Evolutionary conservation across 2,329 filamentous ascomycete genomes (phyloP).

Genomic region (Thielaviopsis cerberus): DNA sequence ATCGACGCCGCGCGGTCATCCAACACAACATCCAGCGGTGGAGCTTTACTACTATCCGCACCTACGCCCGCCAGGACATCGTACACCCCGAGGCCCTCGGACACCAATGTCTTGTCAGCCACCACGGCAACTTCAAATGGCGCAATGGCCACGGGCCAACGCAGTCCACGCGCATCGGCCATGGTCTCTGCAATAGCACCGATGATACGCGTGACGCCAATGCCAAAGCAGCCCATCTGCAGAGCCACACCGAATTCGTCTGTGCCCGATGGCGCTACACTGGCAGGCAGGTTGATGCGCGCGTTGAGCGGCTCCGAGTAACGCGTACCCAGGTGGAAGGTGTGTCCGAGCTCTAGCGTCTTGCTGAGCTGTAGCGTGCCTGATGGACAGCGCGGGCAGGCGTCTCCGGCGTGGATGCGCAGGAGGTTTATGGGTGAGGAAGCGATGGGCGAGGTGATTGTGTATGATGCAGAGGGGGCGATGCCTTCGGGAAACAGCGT

Average conservation of each 20-base stretch:
- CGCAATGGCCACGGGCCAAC: slow-evolving; percentile 75
- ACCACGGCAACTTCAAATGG: slow-evolving; percentile 65
- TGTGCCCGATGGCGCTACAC: slow-evolving; percentile 4
- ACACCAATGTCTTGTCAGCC: slow-evolving; percentile 25
- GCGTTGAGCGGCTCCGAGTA: slow-evolving; percentile 64
- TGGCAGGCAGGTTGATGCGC: slow-evolving; percentile 27
- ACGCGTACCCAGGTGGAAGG: slow-evolving; percentile 78
- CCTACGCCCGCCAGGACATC: slow-evolving; percentile 30
- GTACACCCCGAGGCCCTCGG: slow-evolving; percentile 40
- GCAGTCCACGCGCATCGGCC: slow-evolving; percentile 53
- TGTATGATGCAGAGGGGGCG: not conserved
- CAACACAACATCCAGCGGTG: slow-evolving; percentile 43
- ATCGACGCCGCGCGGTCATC: slow-evolving; percentile 55
- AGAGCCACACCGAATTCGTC: slow-evolving; percentile 30
- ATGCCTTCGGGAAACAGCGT: not conserved
- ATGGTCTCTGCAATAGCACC: slow-evolving; percentile 66
- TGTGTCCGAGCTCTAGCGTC: slow-evolving; percentile 83
- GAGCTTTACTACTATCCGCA: no score
- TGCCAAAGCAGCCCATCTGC: slow-evolving; percentile 93
- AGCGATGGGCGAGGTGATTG: not conserved
- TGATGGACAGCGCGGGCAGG: slow-evolving; percentile 49
- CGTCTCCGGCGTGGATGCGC: slow-evolving; percentile 46
- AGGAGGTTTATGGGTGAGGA: slow-evolving; percentile 36
- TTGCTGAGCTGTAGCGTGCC: slow-evolving; percentile 47
- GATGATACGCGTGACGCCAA: slow-evolving; percentile 80